phyloP scores from a whole-genome alignment of 805 yeast genomes.

The Ogataea minuta region DNA sequence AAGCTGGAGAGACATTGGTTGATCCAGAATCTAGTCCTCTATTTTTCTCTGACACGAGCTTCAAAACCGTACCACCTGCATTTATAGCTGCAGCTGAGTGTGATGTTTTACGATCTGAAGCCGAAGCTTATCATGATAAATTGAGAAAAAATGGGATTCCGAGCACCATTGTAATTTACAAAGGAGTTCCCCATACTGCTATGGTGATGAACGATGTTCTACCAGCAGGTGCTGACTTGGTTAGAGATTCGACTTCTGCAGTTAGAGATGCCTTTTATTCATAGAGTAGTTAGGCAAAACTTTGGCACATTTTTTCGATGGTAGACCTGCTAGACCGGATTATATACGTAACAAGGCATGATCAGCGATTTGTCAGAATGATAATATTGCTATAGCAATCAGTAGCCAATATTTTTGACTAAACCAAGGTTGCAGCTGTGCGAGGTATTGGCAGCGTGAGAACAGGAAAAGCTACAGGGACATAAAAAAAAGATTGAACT shows the following conservation, averaged over 20 bases:
- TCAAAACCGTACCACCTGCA: conserved; percentile 40
- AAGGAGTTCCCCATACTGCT: conserved; percentile 48
- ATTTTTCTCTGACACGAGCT: conserved; percentile 39
- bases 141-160: conserved; percentile 37
- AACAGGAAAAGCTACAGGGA: too few relatives aligned
- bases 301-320: too few relatives aligned
- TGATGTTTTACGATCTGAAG: conserved; percentile 46
- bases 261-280: conserved; percentile 5
- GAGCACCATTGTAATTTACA: conserved; percentile 35
- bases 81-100: conserved; percentile 43
- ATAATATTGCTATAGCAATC: too few relatives aligned
- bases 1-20: conserved; percentile 36
- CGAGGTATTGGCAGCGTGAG: too few relatives aligned
- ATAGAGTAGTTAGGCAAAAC: too few relatives aligned
- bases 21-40: conserved; percentile 40
- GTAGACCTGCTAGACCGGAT: too few relatives aligned
- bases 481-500: too few relatives aligned
- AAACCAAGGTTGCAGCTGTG: too few relatives aligned
- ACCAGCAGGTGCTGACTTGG: conserved; percentile 15
- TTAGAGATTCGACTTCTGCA: conserved; percentile 7
- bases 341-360: too few relatives aligned
- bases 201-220: conserved; percentile 44
- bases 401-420: too few relatives aligned
- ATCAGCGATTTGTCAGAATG: too few relatives aligned
- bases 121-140: conserved; percentile 41